Evolutionary conservation across 2,329 filamentous ascomycete species (phyloP).

Genomic region (Trichoderma sp.): DNA sequence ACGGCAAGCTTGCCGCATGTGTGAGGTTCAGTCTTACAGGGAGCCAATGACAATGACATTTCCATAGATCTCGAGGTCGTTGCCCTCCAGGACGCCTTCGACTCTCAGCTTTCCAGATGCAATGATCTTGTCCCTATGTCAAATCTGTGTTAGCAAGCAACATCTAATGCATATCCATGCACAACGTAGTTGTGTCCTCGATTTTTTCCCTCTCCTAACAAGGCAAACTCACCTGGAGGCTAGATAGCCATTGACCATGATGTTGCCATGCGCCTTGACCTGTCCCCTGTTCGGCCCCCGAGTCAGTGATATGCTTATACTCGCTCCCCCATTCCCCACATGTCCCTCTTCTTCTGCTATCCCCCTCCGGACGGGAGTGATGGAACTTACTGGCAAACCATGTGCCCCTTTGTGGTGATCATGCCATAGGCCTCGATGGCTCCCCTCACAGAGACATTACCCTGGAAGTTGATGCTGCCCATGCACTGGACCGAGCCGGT

Average conservation of each 20-base stretch:
- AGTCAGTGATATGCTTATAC: slow-evolving; percentile 1
- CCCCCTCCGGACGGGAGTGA: slow-evolving; percentile 39
- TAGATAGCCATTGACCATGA: slow-evolving; percentile 46
- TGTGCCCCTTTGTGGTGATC: slow-evolving; percentile 47
- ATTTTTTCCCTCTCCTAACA: not conserved
- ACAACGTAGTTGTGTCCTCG: not conserved
- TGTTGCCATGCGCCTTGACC: slow-evolving; percentile 52
- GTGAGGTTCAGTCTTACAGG: slow-evolving; percentile 40
- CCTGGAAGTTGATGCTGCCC: slow-evolving; percentile 48
- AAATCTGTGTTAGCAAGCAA: slow-evolving; percentile 19
- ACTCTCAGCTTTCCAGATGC: slow-evolving; percentile 52
- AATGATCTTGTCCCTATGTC: slow-evolving; percentile 48
- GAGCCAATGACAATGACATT: slow-evolving; percentile 50
- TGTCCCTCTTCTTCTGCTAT: not conserved
- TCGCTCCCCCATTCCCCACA: slow-evolving; percentile 30
- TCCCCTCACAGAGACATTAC: slow-evolving; percentile 49
- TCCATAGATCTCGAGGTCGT: slow-evolving; percentile 52
- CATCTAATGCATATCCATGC: not conserved
- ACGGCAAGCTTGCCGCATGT: not conserved
- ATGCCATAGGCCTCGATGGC: slow-evolving; percentile 52
- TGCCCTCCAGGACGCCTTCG: slow-evolving; percentile 47
- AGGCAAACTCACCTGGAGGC: slow-evolving; percentile 41
- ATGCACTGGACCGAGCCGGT: slow-evolving; percentile 51
- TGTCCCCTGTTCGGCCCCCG: slow-evolving; percentile 40
- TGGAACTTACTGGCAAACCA: slow-evolving; percentile 47